A percentile compares a stretch with the other conserved stretches of the same genome.
Evolutionary conservation across 768 basidiomycete genomes (phyloP).

Genomic region (Fomitopsis serialis): DNA sequence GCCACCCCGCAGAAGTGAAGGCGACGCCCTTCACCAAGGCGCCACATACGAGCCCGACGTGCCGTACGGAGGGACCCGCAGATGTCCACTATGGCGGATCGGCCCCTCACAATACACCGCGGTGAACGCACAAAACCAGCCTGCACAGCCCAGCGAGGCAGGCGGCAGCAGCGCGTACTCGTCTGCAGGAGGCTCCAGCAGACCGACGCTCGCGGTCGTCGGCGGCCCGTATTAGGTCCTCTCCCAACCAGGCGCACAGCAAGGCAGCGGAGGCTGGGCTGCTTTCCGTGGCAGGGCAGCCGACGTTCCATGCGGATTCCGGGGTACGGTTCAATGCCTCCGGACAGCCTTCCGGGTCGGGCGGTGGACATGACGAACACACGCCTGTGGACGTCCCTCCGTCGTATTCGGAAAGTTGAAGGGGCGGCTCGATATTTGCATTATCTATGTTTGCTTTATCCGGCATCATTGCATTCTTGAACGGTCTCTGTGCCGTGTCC

Average conservation of each 20-base stretch:
- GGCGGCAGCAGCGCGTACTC: too few species aligned
- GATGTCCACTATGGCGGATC: too few species aligned
- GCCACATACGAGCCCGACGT: too few species aligned
- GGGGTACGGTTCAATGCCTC: slow-evolving; percentile 11
- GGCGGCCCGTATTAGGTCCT: slow-evolving; percentile 1
- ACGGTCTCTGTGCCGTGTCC: background rate
- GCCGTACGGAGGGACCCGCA: too few species aligned
- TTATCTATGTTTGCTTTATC: background rate
- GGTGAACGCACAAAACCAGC: too few species aligned
- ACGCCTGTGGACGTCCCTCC: slow-evolving; percentile 1
- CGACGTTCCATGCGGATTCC: slow-evolving; percentile 16
- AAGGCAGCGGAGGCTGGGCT: slow-evolving; percentile 17
- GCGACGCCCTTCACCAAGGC: too few species aligned
- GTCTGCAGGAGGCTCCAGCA: too few species aligned
- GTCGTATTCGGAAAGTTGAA: background rate
- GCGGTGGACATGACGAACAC: background rate
- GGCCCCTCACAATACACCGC: too few species aligned
- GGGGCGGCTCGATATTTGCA: background rate
- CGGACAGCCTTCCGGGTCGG: slow-evolving; percentile 4
- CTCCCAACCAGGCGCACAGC: slow-evolving; percentile 4
- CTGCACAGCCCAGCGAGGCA: too few species aligned
- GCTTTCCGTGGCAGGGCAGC: slow-evolving; percentile 8
- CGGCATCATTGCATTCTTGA: background rate
- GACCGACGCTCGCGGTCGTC: too few species aligned
- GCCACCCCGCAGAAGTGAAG: too few species aligned